Conservation (phyloP, 495 filamentous ascomycete genomes). For the Chaetomium fimeti region DNA sequence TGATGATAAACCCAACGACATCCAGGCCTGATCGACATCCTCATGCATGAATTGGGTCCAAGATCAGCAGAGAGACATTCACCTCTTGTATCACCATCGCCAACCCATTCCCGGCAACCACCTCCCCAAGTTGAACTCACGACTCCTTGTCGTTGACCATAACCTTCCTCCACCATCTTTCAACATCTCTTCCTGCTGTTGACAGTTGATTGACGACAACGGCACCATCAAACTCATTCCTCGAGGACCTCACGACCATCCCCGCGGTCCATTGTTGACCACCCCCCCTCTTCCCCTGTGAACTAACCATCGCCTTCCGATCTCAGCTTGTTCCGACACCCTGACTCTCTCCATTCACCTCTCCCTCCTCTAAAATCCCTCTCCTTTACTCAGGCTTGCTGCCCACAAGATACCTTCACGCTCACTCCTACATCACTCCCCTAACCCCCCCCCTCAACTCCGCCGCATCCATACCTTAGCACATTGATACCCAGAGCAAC, state of each 20-base stretch:
- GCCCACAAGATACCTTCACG: no score
- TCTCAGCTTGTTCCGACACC: no score
- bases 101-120: conserved; percentile 1
- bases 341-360: no score
- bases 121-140: background rate
- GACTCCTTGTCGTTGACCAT: background rate
- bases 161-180: background rate
- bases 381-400: no score
- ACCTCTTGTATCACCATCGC: background rate
- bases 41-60: background rate
- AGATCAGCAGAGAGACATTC: background rate
- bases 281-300: no score
- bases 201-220: background rate
- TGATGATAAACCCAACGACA: conserved; percentile 8
- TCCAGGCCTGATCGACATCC: background rate
- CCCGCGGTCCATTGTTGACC: no score
- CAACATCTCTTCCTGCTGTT: background rate
- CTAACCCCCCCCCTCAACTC: background rate
- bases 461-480: background rate
- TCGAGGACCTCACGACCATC: no score
- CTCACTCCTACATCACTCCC: background rate
- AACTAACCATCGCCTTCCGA: no score
- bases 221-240: background rate
- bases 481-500: background rate
- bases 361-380: no score